Percentiles rank a stretch among this genome's conserved stretches.
Conservation (phyloP, 2,329 filamentous ascomycete species). For the Penicillium sp. region DNA sequence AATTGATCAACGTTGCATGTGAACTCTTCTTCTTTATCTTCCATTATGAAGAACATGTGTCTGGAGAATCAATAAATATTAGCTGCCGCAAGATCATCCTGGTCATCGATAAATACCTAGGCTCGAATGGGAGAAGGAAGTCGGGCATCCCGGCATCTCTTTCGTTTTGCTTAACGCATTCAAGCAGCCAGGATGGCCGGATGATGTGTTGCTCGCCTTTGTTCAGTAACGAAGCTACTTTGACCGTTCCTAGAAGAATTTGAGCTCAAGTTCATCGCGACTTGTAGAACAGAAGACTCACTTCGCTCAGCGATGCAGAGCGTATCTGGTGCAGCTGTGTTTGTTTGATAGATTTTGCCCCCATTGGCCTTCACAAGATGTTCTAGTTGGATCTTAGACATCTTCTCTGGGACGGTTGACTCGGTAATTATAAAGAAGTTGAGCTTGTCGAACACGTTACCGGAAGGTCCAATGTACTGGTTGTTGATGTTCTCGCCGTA, state of each 20-base stretch:
- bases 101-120: slow-evolving; percentile 44
- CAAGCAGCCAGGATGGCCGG: slow-evolving; percentile 77
- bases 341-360: slow-evolving; percentile 74
- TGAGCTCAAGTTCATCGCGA: slow-evolving; percentile 9
- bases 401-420: slow-evolving; percentile 67
- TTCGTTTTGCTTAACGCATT: slow-evolving; percentile 68
- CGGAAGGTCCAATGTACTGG: slow-evolving; percentile 59
- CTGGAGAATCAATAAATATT: slow-evolving; percentile 38
- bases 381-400: slow-evolving; percentile 77
- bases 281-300: slow-evolving; percentile 23
- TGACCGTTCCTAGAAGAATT: slow-evolving; percentile 58
- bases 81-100: not conserved
- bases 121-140: slow-evolving; percentile 66
- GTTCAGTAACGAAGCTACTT: slow-evolving; percentile 81
- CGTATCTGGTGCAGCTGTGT: slow-evolving; percentile 62
- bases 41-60: slow-evolving; percentile 72
- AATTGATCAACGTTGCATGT: slow-evolving; percentile 70
- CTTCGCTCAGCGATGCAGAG: slow-evolving; percentile 78
- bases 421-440: slow-evolving; percentile 84
- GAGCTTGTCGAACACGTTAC: slow-evolving; percentile 71
- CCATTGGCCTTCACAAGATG: slow-evolving; percentile 79
- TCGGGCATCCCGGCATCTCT: slow-evolving; percentile 54
- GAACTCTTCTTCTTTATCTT: slow-evolving; percentile 56
- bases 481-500: slow-evolving; percentile 56
- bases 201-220: slow-evolving; percentile 70